Conservation (phyloP, 2,329 filamentous ascomycete genomes). For the Fusarium keratoplasticum region DNA sequence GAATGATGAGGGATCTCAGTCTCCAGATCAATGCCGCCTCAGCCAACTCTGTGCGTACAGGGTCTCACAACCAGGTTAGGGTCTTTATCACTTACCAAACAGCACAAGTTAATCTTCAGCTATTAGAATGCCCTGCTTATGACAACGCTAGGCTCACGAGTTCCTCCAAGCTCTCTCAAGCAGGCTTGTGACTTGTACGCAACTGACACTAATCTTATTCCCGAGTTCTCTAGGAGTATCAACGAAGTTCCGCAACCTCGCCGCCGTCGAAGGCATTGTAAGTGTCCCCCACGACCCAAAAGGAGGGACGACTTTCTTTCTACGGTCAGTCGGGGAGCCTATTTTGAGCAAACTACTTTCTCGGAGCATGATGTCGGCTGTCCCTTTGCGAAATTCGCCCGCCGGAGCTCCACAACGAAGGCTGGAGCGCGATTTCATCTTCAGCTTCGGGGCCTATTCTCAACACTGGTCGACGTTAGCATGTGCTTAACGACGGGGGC, state of each 20-base stretch:
- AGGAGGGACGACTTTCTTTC: not conserved
- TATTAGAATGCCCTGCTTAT: not conserved
- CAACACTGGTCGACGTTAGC: not conserved
- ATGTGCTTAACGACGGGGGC: not conserved
- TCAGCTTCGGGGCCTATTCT: not conserved
- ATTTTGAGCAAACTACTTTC: not conserved
- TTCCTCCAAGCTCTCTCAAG: not conserved
- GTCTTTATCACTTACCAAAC: not conserved
- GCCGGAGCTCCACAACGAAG: not conserved
- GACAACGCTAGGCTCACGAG: not conserved
- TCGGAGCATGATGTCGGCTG: not conserved
- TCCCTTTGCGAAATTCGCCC: not conserved
- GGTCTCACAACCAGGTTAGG: not conserved
- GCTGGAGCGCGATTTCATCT: not conserved
- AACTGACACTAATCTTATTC: not conserved
- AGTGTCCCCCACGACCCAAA: not conserved
- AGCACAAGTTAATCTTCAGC: not conserved
- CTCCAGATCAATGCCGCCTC: not conserved
- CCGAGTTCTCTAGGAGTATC: not conserved
- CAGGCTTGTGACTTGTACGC: not conserved
- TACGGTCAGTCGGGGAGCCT: not conserved
- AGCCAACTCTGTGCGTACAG: not conserved
- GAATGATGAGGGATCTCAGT: not conserved
- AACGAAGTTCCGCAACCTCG: not conserved
- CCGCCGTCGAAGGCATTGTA: not conserved